Conservation (phyloP, 164 flowering plant genomes). For the Vitis amurensis region DNA sequence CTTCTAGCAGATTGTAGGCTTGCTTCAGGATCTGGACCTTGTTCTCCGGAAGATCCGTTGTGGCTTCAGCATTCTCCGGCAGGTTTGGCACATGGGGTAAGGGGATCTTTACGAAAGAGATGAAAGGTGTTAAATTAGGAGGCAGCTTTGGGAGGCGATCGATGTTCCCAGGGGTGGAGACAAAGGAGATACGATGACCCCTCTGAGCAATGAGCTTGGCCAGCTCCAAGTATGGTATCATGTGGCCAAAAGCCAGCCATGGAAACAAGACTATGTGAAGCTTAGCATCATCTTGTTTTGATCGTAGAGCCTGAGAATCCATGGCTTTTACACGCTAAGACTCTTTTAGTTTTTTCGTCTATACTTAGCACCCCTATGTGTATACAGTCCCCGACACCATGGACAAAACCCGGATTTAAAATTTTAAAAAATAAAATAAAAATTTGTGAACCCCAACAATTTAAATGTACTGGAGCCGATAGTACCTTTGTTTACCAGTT, state of each 20-base stretch:
- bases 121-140: slow-evolving; percentile 3
- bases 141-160: slow-evolving; percentile 23
- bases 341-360: too few relatives aligned
- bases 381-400: too few relatives aligned
- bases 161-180: slow-evolving; percentile 40
- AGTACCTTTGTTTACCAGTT: too few relatives aligned
- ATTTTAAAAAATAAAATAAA: too few relatives aligned
- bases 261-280: slow-evolving; percentile 24
- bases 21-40: not conserved
- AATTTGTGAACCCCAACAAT: too few relatives aligned
- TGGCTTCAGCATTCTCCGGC: slow-evolving; percentile 47
- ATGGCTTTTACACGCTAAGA: too few relatives aligned
- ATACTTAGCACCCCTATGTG: too few relatives aligned
- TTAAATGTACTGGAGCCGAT: too few relatives aligned
- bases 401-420: too few relatives aligned
- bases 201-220: slow-evolving; percentile 28
- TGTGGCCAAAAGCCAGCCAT: slow-evolving; percentile 27
- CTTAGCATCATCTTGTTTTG: not conserved
- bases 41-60: slow-evolving; percentile 31
- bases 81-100: slow-evolving; percentile 29
- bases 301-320: too few relatives aligned
- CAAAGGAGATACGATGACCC: slow-evolving; percentile 34
- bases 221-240: slow-evolving; percentile 25
- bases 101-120: slow-evolving; percentile 29
- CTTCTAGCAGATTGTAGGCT: too few relatives aligned